Base-by-base conservation (phyloP, 78 protist species). In the Dictyostelium firmibasis region DNA sequence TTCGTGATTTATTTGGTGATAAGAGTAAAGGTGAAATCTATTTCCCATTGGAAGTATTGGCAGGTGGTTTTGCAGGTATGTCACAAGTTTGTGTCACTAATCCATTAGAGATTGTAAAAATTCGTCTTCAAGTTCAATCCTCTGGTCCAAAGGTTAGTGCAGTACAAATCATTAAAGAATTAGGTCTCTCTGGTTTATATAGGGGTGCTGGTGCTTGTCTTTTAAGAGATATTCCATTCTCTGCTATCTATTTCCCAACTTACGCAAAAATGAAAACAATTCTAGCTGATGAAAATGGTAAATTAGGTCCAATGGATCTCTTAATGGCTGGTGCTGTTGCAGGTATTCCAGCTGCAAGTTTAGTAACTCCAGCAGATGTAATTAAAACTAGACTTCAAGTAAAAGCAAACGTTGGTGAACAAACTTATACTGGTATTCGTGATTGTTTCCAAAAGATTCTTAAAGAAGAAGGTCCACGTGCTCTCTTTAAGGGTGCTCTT, bases 41-140 rank as follows among this genome's bases (percentile, higher is more conserved):
- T 81, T 87, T 97, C 70, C 97, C 97, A 44, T 20, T 95, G n/a
- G 98, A 97, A 27, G 84, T 96, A 10, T 60, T 97, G 18, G 97
- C 97, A 2, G 98, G 98, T 70, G 94, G 89, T 36, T 92, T 86
- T n/a, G 98, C 97, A 38, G 97, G 98, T 81, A 96, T 86, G 47
- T 88, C 92, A 2, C 97, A 97, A 29, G 98, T 97, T 47, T 64
- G 96, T 31, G 96, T 97, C 4, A 97, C 98, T 64, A 97, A 97
- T 85, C 98, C 98, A 53, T 50, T 97, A 13, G 98, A 97, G 29
- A 96, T 97, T n/a, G 97, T 97, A n/a, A 97, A 97, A 83, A 97
- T 97, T 67, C 84, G 98, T 57, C 85, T 97, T 14, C 98, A 97
- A 82, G 94, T 92, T 16, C 96, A 92, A 36, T 92, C 92, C 1